These are phyloP conservation scores for Oryza nivara DNA, from an alignment of 176 grass and related monocot species.

Conservation along the genomic window DNA sequence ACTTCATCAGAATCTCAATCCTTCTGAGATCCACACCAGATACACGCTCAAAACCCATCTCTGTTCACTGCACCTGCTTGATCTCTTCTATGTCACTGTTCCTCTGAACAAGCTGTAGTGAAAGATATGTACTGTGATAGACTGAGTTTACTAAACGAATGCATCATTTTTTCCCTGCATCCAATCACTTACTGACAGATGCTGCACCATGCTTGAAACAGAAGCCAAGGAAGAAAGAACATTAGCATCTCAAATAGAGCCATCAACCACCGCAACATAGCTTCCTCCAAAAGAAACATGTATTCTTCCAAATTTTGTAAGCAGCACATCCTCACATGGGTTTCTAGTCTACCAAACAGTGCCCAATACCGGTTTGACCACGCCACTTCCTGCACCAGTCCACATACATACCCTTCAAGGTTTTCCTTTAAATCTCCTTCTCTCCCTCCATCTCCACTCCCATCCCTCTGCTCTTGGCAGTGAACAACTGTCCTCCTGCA, in stretches of 20 bases:
- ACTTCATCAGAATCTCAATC: constrained; percentile 19
- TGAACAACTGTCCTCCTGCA: constrained; percentile 16
- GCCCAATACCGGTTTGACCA: constrained; percentile 28
- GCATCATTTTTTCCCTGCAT: neutral
- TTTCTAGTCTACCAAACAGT: constrained; percentile 32
- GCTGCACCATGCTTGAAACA: constrained; percentile 29
- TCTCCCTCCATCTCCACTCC: constrained; percentile 43
- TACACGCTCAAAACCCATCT: neutral
- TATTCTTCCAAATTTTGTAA: constrained; percentile 39
- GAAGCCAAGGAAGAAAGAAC: constrained; percentile 23
- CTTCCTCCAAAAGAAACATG: constrained; percentile 36
- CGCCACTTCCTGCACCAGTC: constrained; percentile 37
- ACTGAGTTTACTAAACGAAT: neutral
- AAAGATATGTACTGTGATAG: constrained; percentile 32
- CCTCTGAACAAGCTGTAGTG: constrained; percentile 1
- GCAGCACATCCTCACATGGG: constrained; percentile 30
- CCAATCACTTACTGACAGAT: constrained; percentile 29
- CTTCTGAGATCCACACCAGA: constrained; percentile 7
- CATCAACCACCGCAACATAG: constrained; percentile 13
- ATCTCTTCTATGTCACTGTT: constrained; percentile 16
- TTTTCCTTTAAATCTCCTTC: constrained; percentile 80
- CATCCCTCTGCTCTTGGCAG: constrained; percentile 37
- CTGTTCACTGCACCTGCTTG: constrained; percentile 11
- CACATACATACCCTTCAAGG: constrained; percentile 12
- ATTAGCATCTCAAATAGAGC: constrained; percentile 26